Base-by-base conservation (phyloP, 768 basidiomycete genomes). In the Leccinum broughii region DNA sequence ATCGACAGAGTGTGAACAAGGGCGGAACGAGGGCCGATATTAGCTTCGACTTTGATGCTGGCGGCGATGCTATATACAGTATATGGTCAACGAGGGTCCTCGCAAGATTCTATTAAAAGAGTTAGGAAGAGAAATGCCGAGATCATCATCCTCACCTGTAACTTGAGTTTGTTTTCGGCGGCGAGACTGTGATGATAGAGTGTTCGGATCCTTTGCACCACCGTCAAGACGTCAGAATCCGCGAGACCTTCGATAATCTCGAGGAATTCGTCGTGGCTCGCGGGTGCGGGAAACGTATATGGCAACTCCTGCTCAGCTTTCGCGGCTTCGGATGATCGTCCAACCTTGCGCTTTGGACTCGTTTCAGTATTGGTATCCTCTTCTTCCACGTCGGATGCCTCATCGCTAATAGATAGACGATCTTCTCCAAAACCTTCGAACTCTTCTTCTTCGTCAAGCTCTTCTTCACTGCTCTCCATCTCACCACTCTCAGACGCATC, bases 161-260 rank as follows among this genome's bases (percentile, higher is more conserved):
- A 78, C 76, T 92, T 97, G 71, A 84, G 81, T 70, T 95, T 97
- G 78, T 99, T 98, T 20, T 92, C 94, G 20, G 88, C 85, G 1
- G 85, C 87, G n/a, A 98, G 78, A 69, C 93, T 96, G 1, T 95
- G 91, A 70, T 99, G 97, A 69, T 97, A 88, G 8, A 98, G 76
- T 1, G 92, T 83, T 11, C 95, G 85, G 51, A 98, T 95, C 49
- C 97, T 89, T 68, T 98, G 89, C 37, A 98, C 80, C 2, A 98
- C 93, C 0, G 80, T 86, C 4, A 87, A 84, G 2, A 96, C 72
- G 61, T 96, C 89, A 28, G 83, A 77, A 48, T 93, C 90, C 15
- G 84, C 80, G 17, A 95, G 72, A 44, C 80, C 81, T 20, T 89
- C 83, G 2, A 98, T 71, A 15, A 96, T 88, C 24, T 89, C 84